These are phyloP conservation scores for Tolypocladium tropicale DNA, from an alignment of 2,329 filamentous ascomycete genomes.

Conservation along the genomic window DNA sequence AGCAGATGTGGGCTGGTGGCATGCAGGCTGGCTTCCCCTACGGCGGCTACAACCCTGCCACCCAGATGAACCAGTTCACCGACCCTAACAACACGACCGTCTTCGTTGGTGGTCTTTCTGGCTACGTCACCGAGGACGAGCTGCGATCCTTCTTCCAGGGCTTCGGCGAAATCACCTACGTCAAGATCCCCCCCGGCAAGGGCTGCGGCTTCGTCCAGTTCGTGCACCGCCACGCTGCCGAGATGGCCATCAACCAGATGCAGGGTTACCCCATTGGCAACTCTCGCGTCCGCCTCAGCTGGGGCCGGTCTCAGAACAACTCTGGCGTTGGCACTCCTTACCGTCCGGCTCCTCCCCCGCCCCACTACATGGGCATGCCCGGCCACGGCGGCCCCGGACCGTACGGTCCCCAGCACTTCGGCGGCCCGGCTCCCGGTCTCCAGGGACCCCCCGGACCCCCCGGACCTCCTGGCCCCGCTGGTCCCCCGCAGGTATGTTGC, in stretches of 20 bases:
- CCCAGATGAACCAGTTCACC: constrained; percentile 95
- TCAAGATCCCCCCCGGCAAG: constrained; percentile 99
- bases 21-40: constrained; percentile 25
- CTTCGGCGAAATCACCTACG: constrained; percentile 98
- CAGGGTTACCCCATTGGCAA: constrained; percentile 99
- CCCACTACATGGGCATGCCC: constrained; percentile 43
- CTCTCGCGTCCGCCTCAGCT: constrained; percentile 92
- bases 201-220: constrained; percentile 99
- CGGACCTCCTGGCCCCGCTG: constrained; percentile 24
- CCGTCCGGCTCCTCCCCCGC: constrained; percentile 70
- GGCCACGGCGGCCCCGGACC: constrained; percentile 30
- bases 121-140: constrained; percentile 98
- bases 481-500: constrained; percentile 27
- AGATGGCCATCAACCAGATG: constrained; percentile 99
- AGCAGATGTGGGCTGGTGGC: constrained; percentile 32
- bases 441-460: constrained; percentile 25
- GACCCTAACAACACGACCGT: constrained; percentile 99
- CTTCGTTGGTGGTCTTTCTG: constrained; percentile 92
- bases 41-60: constrained; percentile 37
- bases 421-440: constrained; percentile 25
- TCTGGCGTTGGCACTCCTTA: constrained; percentile 96
- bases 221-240: constrained; percentile 93
- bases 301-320: constrained; percentile 98
- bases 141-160: constrained; percentile 99
- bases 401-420: constrained; percentile 27